phyloP scores from a whole-genome alignment of 2,329 filamentous ascomycete species.

The Pseudocercospora pini-densiflorae region DNA sequence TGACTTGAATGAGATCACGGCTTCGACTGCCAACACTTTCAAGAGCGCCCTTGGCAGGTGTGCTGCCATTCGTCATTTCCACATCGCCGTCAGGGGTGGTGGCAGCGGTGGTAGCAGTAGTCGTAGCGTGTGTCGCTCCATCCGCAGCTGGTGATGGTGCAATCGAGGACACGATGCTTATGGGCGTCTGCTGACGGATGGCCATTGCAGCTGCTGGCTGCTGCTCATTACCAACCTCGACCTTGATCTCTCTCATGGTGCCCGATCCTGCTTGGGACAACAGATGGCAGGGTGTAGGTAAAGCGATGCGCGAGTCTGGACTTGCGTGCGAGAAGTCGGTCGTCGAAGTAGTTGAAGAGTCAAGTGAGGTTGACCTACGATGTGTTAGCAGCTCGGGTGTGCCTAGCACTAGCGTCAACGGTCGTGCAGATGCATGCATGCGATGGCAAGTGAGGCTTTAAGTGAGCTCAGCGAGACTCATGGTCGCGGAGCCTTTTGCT shows the following conservation, averaged over 20 bases:
- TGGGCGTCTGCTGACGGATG: background rate
- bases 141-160: background rate
- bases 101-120: background rate
- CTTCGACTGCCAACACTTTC: conserved; percentile 64
- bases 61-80: conserved; percentile 13
- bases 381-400: background rate
- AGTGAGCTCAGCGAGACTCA: conserved; percentile 7
- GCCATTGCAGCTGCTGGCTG: conserved; percentile 5
- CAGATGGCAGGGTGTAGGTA: background rate
- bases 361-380: conserved; percentile 2
- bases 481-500: background rate
- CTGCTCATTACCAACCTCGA: background rate
- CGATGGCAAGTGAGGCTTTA: background rate
- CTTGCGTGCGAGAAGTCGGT: background rate
- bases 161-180: conserved; percentile 5
- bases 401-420: background rate
- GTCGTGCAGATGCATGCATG: background rate
- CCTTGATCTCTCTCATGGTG: conserved; percentile 8
- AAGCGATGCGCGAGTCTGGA: conserved; percentile 8
- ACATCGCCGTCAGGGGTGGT: conserved; percentile 10
- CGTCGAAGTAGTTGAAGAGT: background rate
- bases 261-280: background rate
- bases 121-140: background rate
- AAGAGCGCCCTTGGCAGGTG: conserved; percentile 36
- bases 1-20: conserved; percentile 67